phyloP scores from a whole-genome alignment of 176 grass and related monocot genomes.

The Sorghum bicolor region Sorghum_bicolor_NCBIv3 NC_012872.2:69889001-69889500 shows the following conservation, averaged over 20 bases:
- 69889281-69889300: background rate
- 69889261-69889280: background rate
- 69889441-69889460: background rate
- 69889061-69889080: conserved; percentile 28
- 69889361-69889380: background rate
- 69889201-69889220: background rate
- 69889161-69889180: conserved; percentile 27
- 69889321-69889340: background rate
- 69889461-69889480: conserved; percentile 12
- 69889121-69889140: conserved; percentile 28
- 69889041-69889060: conserved; percentile 18
- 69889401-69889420: background rate
- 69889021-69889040: conserved; percentile 34
- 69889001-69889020: conserved; percentile 6
- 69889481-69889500: background rate
- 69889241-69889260: background rate
- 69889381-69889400: background rate
- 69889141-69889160: conserved; percentile 22
- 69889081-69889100: conserved; percentile 40
- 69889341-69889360: background rate
- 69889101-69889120: conserved; percentile 25
- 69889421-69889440: background rate
- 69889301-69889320: background rate
- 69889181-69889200: conserved; percentile 15
- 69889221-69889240: background rate